These are phyloP conservation scores for Suillus subalutaceus DNA, from an alignment of 768 basidiomycete species.

Conservation along the genomic window DNA sequence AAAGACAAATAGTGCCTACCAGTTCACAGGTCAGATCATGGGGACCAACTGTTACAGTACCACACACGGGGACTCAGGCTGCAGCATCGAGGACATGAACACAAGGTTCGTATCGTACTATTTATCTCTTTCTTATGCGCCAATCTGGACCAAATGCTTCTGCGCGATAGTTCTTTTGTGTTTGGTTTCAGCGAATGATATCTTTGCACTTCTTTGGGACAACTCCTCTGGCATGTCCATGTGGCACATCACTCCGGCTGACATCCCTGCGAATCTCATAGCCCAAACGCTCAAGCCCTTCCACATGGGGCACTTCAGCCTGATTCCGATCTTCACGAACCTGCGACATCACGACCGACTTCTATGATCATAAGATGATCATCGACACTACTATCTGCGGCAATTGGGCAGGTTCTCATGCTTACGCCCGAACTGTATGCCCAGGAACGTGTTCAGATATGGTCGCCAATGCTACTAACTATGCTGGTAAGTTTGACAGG, in stretches of 20 bases:
- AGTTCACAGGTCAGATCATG: constrained; percentile 24
- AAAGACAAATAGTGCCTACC: constrained; percentile 6
- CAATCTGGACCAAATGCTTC: constrained; percentile 38
- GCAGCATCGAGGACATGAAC: constrained; percentile 48
- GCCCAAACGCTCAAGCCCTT: constrained; percentile 45
- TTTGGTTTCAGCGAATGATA: constrained; percentile 48
- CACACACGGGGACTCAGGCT: constrained; percentile 46
- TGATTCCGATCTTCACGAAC: constrained; percentile 51
- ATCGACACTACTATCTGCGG: constrained; percentile 40
- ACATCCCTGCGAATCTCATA: constrained; percentile 55
- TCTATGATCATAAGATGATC: constrained; percentile 52
- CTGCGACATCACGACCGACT: constrained; percentile 53
- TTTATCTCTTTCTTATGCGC: not conserved
- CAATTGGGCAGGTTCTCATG: constrained; percentile 26
- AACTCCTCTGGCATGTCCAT: constrained; percentile 47
- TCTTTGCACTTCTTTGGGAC: constrained; percentile 59
- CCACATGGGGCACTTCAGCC: constrained; percentile 52
- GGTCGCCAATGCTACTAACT: constrained; percentile 60
- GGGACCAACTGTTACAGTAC: constrained; percentile 44
- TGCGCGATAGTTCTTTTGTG: constrained; percentile 39
- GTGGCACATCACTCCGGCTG: constrained; percentile 58
- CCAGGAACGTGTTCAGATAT: constrained; percentile 47
- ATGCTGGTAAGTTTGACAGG: constrained; percentile 40
- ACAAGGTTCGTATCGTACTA: constrained; percentile 7
- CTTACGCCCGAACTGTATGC: constrained; percentile 33